A percentile compares a stretch with the other conserved stretches of the same genome.
Conservation (phyloP, 192 early-diverging fungal genomes). For the Obelidium mucronatum region DNA sequence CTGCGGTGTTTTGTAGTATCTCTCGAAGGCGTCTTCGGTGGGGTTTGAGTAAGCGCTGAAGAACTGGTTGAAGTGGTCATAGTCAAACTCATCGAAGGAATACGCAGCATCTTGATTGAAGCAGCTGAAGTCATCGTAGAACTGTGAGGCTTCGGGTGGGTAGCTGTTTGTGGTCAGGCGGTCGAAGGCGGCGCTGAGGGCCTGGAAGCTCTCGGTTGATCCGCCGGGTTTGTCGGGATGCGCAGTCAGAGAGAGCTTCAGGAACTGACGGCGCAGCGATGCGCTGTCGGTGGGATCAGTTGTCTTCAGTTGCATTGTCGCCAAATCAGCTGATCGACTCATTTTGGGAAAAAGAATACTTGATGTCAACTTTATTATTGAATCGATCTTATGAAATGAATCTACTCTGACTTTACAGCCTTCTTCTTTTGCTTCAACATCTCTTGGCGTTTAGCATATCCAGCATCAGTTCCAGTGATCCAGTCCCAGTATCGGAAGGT, state of each 20-base stretch:
- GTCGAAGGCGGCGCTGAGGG: neutral
- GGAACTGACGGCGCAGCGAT: too few relatives aligned
- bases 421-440: neutral
- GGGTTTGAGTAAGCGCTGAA: neutral
- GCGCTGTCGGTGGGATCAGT: too few relatives aligned
- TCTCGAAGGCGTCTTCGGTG: neutral
- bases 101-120: neutral
- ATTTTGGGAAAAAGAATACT: neutral
- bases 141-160: neutral
- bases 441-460: conserved; percentile 54
- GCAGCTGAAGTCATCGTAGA: neutral
- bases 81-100: neutral
- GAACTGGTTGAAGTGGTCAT: neutral
- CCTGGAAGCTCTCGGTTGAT: neutral
- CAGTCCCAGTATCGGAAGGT: conserved; percentile 93
- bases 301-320: too few relatives aligned
- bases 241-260: too few relatives aligned
- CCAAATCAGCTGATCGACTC: too few relatives aligned
- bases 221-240: conserved; percentile 13
- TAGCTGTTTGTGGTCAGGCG: neutral
- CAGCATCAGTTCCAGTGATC: conserved; percentile 83
- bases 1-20: neutral
- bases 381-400: neutral
- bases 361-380: neutral
- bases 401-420: conserved; percentile 13